A percentile compares a stretch with the other conserved stretches of the same genome.
Evolutionary conservation across 2,329 filamentous ascomycete species (phyloP).

Genomic region (Hypocrella siamensis): DNA sequence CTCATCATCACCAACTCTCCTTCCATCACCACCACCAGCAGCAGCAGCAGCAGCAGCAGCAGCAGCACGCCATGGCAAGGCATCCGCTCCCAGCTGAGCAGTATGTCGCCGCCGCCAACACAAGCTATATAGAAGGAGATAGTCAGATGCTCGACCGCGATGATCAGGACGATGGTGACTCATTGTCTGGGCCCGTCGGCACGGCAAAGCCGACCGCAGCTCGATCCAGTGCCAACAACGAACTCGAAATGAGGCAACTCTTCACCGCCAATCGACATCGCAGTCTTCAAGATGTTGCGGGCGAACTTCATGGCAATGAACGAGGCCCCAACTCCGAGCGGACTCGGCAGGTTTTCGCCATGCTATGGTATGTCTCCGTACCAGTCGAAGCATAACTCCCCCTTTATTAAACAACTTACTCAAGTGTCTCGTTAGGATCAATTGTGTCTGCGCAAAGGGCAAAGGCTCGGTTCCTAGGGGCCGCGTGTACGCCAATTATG

Average conservation of each 20-base stretch:
- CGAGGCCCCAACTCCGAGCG: slow-evolving; percentile 69
- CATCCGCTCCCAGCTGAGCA: slow-evolving; percentile 40
- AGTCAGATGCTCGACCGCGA: slow-evolving; percentile 46
- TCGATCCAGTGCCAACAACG: slow-evolving; percentile 62
- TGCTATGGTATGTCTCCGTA: slow-evolving; percentile 56
- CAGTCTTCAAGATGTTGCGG: slow-evolving; percentile 53
- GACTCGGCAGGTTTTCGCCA: slow-evolving; percentile 73
- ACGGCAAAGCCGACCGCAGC: slow-evolving; percentile 42
- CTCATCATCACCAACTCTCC: slow-evolving; percentile 20
- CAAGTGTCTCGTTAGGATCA: slow-evolving; percentile 39
- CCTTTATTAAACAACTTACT: background rate
- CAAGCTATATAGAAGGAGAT: slow-evolving; percentile 41
- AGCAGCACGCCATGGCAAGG: slow-evolving; percentile 22
- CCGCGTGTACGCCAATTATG: slow-evolving; percentile 90
- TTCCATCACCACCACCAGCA: slow-evolving; percentile 23
- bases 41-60: slow-evolving; percentile 10
- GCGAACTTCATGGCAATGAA: slow-evolving; percentile 64
- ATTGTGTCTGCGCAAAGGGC: slow-evolving; percentile 54
- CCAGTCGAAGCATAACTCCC: background rate
- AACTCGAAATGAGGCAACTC: slow-evolving; percentile 64
- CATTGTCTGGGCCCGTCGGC: slow-evolving; percentile 25
- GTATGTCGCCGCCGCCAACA: slow-evolving; percentile 27
- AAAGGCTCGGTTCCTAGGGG: slow-evolving; percentile 83
- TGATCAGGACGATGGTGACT: slow-evolving; percentile 40
- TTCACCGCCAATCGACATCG: slow-evolving; percentile 55